Evolutionary conservation across 768 basidiomycete species (phyloP).

Genomic region (Xerocomus potaroensis): DNA sequence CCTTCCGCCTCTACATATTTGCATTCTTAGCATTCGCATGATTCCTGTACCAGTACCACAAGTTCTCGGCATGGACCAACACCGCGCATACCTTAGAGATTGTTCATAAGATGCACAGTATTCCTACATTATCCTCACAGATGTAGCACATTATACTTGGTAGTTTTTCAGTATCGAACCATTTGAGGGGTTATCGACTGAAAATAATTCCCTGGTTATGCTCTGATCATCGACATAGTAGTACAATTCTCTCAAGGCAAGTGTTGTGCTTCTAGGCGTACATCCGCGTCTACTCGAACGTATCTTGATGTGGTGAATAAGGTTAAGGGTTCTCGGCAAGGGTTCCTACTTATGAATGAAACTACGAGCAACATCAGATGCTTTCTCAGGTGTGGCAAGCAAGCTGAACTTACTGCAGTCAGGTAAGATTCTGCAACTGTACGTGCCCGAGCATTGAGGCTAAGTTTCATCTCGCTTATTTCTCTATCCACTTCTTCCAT

Average conservation of each 20-base stretch:
- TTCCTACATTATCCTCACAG: slow-evolving; percentile 16
- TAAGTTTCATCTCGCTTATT: slow-evolving; percentile 99
- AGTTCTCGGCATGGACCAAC: slow-evolving; percentile 21
- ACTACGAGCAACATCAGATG: slow-evolving; percentile 17
- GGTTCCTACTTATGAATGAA: slow-evolving; percentile 20
- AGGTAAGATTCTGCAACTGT: slow-evolving; percentile 97
- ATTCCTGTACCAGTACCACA: slow-evolving; percentile 21
- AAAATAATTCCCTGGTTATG: slow-evolving; percentile 2
- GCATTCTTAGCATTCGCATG: slow-evolving; percentile 25
- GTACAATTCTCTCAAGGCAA: slow-evolving; percentile 13
- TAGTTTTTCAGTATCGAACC: slow-evolving; percentile 11
- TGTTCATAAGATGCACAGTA: slow-evolving; percentile 16
- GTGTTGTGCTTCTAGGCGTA: slow-evolving; percentile 10
- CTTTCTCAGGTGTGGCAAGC: neutral
- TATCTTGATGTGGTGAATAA: slow-evolving; percentile 11
- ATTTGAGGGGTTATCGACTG: slow-evolving; percentile 2
- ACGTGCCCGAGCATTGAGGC: slow-evolving; percentile 91
- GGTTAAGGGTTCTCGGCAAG: slow-evolving; percentile 4
- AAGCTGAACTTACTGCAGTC: slow-evolving; percentile 61
- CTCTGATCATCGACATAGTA: slow-evolving; percentile 9
- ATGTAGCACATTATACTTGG: slow-evolving; percentile 20
- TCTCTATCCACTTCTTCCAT: slow-evolving; percentile 99
- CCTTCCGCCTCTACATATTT: no score
- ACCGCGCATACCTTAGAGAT: slow-evolving; percentile 20
- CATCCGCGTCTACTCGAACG: slow-evolving; percentile 18